A percentile compares a stretch with the other conserved stretches of the same genome.
Evolutionary conservation across 2,329 filamentous ascomycete species (phyloP).

Genomic region (Rutstroemia sp.): DNA sequence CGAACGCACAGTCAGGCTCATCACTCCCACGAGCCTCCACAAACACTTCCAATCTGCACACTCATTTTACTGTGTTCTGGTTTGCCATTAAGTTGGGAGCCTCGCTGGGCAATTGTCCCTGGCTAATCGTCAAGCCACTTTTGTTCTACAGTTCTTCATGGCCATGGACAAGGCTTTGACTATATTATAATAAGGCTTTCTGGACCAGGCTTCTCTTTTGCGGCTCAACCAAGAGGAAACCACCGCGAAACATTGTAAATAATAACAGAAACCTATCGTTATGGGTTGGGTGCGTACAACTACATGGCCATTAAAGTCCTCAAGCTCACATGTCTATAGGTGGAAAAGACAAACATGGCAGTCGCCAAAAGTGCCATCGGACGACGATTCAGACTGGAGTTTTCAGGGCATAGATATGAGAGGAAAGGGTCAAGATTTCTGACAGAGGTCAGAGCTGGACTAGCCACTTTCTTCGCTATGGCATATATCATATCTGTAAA

Average conservation of each 20-base stretch:
- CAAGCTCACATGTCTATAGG: constrained; percentile 40
- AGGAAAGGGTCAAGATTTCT: constrained; percentile 64
- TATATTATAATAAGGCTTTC: not conserved
- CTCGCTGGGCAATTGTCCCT: constrained; percentile 3
- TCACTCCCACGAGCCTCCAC: not conserved
- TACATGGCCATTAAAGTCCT: constrained; percentile 17
- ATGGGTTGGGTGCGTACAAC: constrained; percentile 27
- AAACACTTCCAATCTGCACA: not conserved
- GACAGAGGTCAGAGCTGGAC: constrained; percentile 75
- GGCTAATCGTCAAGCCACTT: not conserved
- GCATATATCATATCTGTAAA: constrained; percentile 66
- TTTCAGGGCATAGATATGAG: constrained; percentile 59
- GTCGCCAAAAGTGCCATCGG: constrained; percentile 62
- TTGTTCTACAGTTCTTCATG: not conserved
- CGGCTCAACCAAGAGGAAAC: not conserved
- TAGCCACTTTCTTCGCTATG: constrained; percentile 67
- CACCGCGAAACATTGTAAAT: not conserved
- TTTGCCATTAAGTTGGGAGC: constrained; percentile 37
- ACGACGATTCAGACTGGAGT: constrained; percentile 71
- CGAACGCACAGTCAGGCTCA: not conserved
- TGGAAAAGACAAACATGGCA: constrained; percentile 37
- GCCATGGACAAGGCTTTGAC: not conserved
- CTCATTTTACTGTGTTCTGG: constrained; percentile 42
- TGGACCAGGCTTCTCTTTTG: not conserved
- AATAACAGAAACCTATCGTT: constrained; percentile 1